Evolutionary conservation across 1,284 basidiomycete species (phyloP).

Genomic region (Marasmius oreades): DNA sequence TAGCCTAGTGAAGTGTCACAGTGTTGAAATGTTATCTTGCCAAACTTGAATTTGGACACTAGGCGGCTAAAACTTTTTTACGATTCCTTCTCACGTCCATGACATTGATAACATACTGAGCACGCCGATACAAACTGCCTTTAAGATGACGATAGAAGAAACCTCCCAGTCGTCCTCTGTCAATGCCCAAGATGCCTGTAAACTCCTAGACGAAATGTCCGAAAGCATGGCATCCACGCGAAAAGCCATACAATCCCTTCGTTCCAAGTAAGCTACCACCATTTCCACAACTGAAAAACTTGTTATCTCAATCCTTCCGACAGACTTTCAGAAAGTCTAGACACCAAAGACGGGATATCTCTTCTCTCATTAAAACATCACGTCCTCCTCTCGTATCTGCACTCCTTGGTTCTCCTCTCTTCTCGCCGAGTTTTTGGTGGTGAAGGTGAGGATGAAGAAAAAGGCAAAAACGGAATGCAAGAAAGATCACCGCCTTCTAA

Average conservation of each 20-base stretch:
- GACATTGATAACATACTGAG: too few relatives aligned
- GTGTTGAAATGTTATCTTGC: too few relatives aligned
- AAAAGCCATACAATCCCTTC: slow-evolving; percentile 51
- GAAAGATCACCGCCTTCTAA: slow-evolving; percentile 44
- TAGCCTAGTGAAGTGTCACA: too few relatives aligned
- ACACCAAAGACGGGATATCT: slow-evolving; percentile 82
- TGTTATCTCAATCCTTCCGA: slow-evolving; percentile 12
- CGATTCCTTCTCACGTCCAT: too few relatives aligned
- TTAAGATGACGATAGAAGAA: slow-evolving; percentile 2
- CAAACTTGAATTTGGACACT: too few relatives aligned
- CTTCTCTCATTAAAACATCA: slow-evolving; percentile 89
- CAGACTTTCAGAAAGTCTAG: slow-evolving; percentile 40
- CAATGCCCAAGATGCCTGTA: slow-evolving; percentile 8
- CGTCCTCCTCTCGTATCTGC: slow-evolving; percentile 83
- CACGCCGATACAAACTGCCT: too few relatives aligned
- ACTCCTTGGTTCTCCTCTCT: slow-evolving; percentile 78
- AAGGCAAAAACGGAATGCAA: slow-evolving; percentile 39
- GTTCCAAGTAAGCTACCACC: slow-evolving; percentile 39
- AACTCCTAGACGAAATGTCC: slow-evolving; percentile 57
- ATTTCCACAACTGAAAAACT: slow-evolving; percentile 1
- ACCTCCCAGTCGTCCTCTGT: not conserved
- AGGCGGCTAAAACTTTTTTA: too few relatives aligned
- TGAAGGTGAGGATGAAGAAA: not conserved
- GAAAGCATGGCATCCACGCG: slow-evolving; percentile 60
- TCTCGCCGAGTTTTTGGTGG: slow-evolving; percentile 63